These are phyloP conservation scores for Pyrenula massariospora DNA, from an alignment of 495 filamentous ascomycete species.

Conservation along the genomic window DNA sequence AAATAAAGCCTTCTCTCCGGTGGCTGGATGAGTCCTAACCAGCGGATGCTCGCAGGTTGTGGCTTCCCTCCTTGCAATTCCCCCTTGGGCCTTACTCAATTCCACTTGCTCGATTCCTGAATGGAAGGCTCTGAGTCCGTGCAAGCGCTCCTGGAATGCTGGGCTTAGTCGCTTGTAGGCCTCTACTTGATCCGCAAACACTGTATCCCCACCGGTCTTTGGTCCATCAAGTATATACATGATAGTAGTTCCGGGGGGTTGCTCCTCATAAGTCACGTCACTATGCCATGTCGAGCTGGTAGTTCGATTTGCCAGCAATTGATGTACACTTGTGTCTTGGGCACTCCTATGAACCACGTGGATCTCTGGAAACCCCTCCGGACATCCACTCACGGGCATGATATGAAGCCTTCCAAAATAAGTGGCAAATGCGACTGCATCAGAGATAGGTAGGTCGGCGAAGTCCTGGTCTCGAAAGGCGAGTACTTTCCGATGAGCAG, in stretches of 20 bases:
- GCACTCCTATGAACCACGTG: slow-evolving; percentile 69
- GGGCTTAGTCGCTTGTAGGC: slow-evolving; percentile 70
- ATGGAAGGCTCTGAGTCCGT: slow-evolving; percentile 67
- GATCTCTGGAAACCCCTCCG: slow-evolving; percentile 59
- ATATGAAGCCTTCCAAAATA: slow-evolving; percentile 82
- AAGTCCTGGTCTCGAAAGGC: slow-evolving; percentile 75
- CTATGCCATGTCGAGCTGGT: slow-evolving; percentile 71
- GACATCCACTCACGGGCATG: slow-evolving; percentile 65
- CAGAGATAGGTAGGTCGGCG: slow-evolving; percentile 56
- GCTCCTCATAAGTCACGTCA: slow-evolving; percentile 71
- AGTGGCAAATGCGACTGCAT: slow-evolving; percentile 56
- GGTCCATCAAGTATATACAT: slow-evolving; percentile 69
- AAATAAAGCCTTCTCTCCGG: slow-evolving; percentile 73
- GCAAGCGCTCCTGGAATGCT: slow-evolving; percentile 56
- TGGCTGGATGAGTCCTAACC: slow-evolving; percentile 68
- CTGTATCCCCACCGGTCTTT: slow-evolving; percentile 66
- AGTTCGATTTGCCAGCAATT: slow-evolving; percentile 51
- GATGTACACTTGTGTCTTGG: slow-evolving; percentile 42
- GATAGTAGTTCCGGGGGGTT: slow-evolving; percentile 80
- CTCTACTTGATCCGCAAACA: slow-evolving; percentile 60
- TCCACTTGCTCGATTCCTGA: slow-evolving; percentile 61
- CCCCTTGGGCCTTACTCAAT: slow-evolving; percentile 37
- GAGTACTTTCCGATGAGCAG: slow-evolving; percentile 69
- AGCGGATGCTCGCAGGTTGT: slow-evolving; percentile 62
- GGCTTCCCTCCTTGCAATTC: slow-evolving; percentile 59